Evolutionary conservation across 1,139 yeast species (phyloP), one percentile per base, ranked within the genome.

Genomic region (Saccharomycopsis hybrid): DNA sequence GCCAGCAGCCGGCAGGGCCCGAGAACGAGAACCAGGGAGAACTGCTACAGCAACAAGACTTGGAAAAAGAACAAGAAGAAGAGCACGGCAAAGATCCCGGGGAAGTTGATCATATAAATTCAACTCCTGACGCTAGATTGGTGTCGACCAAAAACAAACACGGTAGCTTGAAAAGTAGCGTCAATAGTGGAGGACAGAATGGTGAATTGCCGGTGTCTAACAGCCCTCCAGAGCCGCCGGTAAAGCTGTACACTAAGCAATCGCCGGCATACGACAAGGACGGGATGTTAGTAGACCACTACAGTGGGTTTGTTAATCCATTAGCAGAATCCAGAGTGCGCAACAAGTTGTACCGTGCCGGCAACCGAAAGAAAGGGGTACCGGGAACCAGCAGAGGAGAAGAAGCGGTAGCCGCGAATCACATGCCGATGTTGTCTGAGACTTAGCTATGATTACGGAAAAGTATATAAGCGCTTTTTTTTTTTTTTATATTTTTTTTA

Each of bases 191-290:
- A 8, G 35, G 30, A n/a, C 29, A 41, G 7, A 11, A 27, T 13
- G 50, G 9, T 9, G 24, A n/a, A 29, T 4, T 27, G 25, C 33
- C 51, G 2, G 49, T 46, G 4, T 37, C 54, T 4, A 29, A 43
- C 27, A 37, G 51, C 4, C 43, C 30, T n/a, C 51, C 53, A 27
- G 54, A 48, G 36, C 54, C 54, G 2, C 47, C 43, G 5, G 18
- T n/a, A 2, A 51, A 42, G 25, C 27, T 50, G 31, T 47, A 51
- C 46, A 50, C 41, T 24, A 49, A 47, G 41, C 25, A 36, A 3
- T 13, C n/a, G 13, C 47, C 42, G 9, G 43, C 27, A 3, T 50
- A 50, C 27, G 51, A 50, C 31, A 13, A 36, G 3, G 43, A 52
- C 33, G 55, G 49, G 7, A 29, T 50, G 4, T 31, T 39, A 36